Percentiles rank a stretch among this genome's conserved stretches.
Evolutionary conservation across 108 stramenopile genomes (phyloP).

Genomic region (Nannochloropsis oceanica): DNA sequence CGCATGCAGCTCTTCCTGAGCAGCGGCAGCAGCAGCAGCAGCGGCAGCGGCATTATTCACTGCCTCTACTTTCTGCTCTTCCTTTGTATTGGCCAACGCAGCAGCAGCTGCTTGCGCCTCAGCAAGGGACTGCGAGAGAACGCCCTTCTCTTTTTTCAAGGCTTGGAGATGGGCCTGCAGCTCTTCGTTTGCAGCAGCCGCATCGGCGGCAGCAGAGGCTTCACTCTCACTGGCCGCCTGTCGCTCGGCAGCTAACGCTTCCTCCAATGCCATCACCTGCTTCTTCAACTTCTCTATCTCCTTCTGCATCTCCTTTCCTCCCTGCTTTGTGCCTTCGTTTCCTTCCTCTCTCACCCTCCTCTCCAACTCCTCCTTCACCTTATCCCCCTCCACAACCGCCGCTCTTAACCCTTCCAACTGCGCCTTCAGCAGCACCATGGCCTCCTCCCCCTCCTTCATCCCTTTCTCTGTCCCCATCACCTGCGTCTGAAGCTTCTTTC

Average conservation of each 20-base stretch:
- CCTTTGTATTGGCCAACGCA: too few relatives aligned
- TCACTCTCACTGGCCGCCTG: too few relatives aligned
- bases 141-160: not conserved
- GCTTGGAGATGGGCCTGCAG: not conserved
- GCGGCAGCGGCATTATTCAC: too few relatives aligned
- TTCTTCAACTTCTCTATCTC: not conserved
- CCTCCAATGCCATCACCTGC: not conserved
- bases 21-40: too few relatives aligned
- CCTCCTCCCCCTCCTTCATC: not conserved
- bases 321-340: not conserved
- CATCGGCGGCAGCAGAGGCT: too few relatives aligned
- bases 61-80: too few relatives aligned
- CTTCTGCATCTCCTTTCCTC: not conserved
- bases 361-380: not conserved
- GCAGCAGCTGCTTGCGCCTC: too few relatives aligned
- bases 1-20: too few relatives aligned
- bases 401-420: not conserved
- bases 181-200: not conserved
- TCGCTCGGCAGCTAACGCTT: not conserved
- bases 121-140: too few relatives aligned
- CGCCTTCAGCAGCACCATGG: not conserved
- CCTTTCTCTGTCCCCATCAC: not conserved
- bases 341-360: not conserved
- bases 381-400: not conserved
- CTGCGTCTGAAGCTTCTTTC: not conserved